Evolutionary conservation across 2,329 filamentous ascomycete species (phyloP).

Genomic region (Exophiala viscosa): DNA sequence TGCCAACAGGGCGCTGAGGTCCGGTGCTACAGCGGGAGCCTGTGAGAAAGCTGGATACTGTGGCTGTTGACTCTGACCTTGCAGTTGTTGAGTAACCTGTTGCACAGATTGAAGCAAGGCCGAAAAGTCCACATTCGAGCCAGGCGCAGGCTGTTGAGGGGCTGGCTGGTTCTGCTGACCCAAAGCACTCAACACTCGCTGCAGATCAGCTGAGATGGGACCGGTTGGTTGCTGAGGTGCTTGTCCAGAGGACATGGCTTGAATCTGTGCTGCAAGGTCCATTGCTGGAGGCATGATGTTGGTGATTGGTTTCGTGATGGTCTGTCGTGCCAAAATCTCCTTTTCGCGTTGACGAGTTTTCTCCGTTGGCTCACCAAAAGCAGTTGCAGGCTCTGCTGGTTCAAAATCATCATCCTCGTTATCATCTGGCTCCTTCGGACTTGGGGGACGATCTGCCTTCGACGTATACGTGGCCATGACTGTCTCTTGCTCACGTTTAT

Average conservation of each 20-base stretch:
- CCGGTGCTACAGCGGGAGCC: conserved; percentile 1
- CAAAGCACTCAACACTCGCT: conserved; percentile 37
- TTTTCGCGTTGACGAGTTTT: conserved; percentile 40
- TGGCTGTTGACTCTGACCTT: conserved; percentile 15
- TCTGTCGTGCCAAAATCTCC: conserved; percentile 32
- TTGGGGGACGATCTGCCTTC: conserved; percentile 43
- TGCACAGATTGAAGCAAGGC: conserved; percentile 23
- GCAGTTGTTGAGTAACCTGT: conserved; percentile 32
- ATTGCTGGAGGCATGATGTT: conserved; percentile 1
- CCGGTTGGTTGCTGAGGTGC: conserved; percentile 29
- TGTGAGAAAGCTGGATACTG: conserved; percentile 27
- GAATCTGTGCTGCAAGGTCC: conserved; percentile 31
- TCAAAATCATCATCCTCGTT: conserved; percentile 38
- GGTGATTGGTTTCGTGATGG: conserved; percentile 32
- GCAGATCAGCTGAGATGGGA: conserved; percentile 18
- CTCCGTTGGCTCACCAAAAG: conserved; percentile 44
- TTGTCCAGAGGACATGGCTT: conserved; percentile 30
- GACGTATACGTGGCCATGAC: conserved; percentile 49
- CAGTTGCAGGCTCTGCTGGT: conserved; percentile 33
- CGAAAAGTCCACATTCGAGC: conserved; percentile 18
- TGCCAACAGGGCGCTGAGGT: conserved; percentile 19
- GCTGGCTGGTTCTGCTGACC: conserved; percentile 31
- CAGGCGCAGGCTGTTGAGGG: conserved; percentile 15
- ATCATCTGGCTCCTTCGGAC: conserved; percentile 46
- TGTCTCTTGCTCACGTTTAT: conserved; percentile 45